Percentiles rank a stretch among this genome's conserved stretches.
Conservation (phyloP, 2,329 filamentous ascomycete species). For the Stagonosporopsis chrysanthemi region DNA sequence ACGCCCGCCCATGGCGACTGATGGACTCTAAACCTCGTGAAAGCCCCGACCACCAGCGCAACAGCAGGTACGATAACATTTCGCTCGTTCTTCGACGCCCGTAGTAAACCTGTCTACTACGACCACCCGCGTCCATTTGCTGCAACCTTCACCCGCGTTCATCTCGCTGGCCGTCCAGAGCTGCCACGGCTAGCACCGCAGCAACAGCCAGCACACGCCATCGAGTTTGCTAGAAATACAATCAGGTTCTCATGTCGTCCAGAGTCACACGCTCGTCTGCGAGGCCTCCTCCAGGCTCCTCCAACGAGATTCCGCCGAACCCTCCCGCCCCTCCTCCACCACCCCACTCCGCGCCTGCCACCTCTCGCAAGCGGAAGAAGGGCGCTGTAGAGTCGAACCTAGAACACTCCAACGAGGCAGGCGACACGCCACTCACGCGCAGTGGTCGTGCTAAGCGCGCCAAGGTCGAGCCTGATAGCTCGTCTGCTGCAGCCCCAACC, state of each 20-base stretch:
- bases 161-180: conserved; percentile 33
- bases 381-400: conserved; percentile 54
- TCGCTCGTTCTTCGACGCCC: conserved; percentile 27
- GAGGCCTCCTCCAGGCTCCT: conserved; percentile 78
- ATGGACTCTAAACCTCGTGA: conserved; percentile 38
- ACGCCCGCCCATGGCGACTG: conserved; percentile 48
- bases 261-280: conserved; percentile 96
- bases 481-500: conserved; percentile 48
- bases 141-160: conserved; percentile 23
- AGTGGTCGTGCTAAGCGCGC: conserved; percentile 55
- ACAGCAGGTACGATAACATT: conserved; percentile 33
- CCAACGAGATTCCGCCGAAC: conserved; percentile 51
- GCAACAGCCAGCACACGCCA: conserved; percentile 42
- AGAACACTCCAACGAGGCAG: conserved; percentile 57
- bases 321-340: conserved; percentile 50
- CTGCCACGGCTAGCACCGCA: conserved; percentile 38
- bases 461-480: conserved; percentile 70
- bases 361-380: conserved; percentile 79
- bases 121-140: conserved; percentile 17
- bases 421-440: conserved; percentile 45
- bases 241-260: conserved; percentile 82
- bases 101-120: conserved; percentile 12
- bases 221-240: conserved; percentile 36
- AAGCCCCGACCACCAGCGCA: conserved; percentile 33
- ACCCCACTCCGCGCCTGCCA: conserved; percentile 55